Evolutionary conservation across 2,329 filamentous ascomycete species (phyloP), one percentile per base, ranked within the genome.

Genomic region (Drechslera avenae): DNA sequence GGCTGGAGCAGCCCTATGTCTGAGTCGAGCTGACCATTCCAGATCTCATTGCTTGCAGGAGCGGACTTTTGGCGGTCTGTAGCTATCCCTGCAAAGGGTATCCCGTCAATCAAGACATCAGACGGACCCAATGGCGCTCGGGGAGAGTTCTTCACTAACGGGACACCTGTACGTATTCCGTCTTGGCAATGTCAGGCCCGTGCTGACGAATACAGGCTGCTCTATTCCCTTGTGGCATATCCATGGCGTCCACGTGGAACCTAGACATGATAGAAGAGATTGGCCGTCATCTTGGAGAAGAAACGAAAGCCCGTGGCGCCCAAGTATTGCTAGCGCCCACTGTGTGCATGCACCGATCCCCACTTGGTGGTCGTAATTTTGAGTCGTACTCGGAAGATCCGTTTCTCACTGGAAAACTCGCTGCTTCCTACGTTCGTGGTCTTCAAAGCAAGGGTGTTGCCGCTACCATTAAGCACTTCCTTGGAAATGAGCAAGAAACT

Each of bases 331-430:
- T 93, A 7, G 89, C 86, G 0, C 89, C 89, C 2, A 92, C 89
- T 1, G 86, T 91, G 28, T 91, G 90, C 75, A 87, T 91, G 79
- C 90, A 94, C 64, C 83, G 90, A 13, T 89, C 89, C 41, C 90
- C 90, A 0, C 79, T 94, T 0, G 90, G 90, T n/a, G 90, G 90
- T 14, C 82, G 90, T 52, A 91, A 91, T 57, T 95, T 94, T 60
- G 90, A 95, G 73, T 91, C 89, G 0, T 94, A 91, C 70, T 91
- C 88, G 0, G 90, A 94, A 71, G 90, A 94, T 60, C 90, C 90
- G 0, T 81, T 87, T 8, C 79, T 95, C 4, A 90, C 89, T 0
- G 89, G 89, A 26, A 88, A 86, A 56, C 76, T 91, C 53, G 87
- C 88, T 10, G 83, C 87, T 1, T 82, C 87, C 52, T 89, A 89